Percentiles rank a stretch among this genome's conserved stretches.
Evolutionary conservation across 2,329 filamentous ascomycete species (phyloP).

Genomic region (Alternaria atra): DNA sequence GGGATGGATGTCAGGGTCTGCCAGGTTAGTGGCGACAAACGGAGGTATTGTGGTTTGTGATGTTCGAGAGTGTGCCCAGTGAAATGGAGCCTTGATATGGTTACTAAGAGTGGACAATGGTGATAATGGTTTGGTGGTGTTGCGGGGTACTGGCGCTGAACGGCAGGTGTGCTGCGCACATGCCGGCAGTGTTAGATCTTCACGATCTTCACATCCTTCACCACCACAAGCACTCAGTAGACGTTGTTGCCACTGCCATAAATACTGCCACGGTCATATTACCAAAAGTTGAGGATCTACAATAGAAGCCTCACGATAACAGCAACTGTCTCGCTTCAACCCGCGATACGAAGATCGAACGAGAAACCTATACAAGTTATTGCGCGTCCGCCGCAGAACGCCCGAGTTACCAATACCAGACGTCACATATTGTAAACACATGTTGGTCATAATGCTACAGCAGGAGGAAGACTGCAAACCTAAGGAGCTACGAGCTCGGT

Average conservation of each 20-base stretch:
- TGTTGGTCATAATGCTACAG: not conserved
- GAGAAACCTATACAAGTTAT: not conserved
- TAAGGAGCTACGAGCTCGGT: not conserved
- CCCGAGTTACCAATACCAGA: constrained; percentile 3
- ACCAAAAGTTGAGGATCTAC: not conserved
- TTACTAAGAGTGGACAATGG: not conserved
- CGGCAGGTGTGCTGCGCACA: not conserved
- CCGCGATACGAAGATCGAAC: constrained; percentile 5
- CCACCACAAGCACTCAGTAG: not conserved
- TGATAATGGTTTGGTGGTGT: constrained; percentile 8
- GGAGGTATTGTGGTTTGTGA: not conserved
- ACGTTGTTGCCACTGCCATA: constrained; percentile 6
- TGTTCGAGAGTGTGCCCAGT: not conserved
- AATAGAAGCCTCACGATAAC: constrained; percentile 11
- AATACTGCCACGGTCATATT: constrained; percentile 1
- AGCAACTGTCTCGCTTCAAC: not conserved
- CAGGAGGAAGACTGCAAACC: not conserved
- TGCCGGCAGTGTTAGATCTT: not conserved
- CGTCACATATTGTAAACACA: not conserved
- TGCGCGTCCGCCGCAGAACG: constrained; percentile 15
- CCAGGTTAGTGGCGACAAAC: not conserved
- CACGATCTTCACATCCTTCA: not conserved
- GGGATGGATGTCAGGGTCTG: constrained; percentile 1
- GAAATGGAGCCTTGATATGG: not conserved
- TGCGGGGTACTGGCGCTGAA: constrained; percentile 12